A percentile compares a stretch with the other conserved stretches of the same genome.
Conservation (phyloP, 345 rosid species). For the Lepidium sativum region DNA sequence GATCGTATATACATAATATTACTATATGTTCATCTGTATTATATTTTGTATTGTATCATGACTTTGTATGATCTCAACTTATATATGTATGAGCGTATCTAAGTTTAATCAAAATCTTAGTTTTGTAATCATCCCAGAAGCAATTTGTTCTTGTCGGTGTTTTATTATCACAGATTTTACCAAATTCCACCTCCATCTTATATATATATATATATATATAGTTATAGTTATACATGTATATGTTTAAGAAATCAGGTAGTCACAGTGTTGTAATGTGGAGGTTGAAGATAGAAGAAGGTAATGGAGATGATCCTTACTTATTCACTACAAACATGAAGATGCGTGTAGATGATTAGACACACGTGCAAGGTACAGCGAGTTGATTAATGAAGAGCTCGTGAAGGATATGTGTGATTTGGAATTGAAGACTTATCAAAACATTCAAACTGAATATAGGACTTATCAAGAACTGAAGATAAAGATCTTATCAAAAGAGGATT, state of each 20-base stretch:
- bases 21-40: conserved; percentile 1
- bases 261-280: conserved; percentile 17
- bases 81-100: background rate
- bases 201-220: background rate
- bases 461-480: no score
- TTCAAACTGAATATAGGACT: no score
- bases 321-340: conserved; percentile 24
- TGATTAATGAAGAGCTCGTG: no score
- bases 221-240: background rate
- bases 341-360: no score
- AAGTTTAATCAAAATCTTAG: conserved; percentile 5
- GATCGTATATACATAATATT: background rate
- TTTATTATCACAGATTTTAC: background rate
- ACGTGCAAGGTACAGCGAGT: no score
- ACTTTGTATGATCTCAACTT: background rate
- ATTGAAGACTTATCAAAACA: no score
- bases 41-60: background rate
- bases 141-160: conserved; percentile 6
- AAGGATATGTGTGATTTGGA: no score
- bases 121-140: conserved; percentile 1
- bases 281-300: conserved; percentile 26
- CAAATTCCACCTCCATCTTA: background rate
- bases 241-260: background rate
- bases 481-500: no score
- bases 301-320: conserved; percentile 12